Base-by-base conservation (phyloP, 768 basidiomycete genomes). In the Harrya chromipes region DNA sequence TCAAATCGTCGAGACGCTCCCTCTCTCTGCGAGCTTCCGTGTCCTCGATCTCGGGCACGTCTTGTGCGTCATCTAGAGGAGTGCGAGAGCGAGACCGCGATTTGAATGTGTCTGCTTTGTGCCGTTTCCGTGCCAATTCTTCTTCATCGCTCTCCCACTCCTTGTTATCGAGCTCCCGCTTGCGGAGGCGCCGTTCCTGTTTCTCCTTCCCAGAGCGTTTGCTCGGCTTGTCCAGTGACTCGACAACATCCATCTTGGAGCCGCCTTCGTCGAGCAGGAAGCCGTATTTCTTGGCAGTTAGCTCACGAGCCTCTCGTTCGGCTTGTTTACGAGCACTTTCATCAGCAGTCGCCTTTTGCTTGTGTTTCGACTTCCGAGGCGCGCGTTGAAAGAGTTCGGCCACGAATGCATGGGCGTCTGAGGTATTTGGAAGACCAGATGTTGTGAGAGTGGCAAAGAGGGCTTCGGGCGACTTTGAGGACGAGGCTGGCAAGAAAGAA, bases 121-220 rank as follows among this genome's bases (percentile, higher is more conserved):
- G 65, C 50, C 84, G 80, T 64, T 88, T 91, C 65, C 83, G 74
- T 34, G 77, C 72, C 64, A 81, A 73, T 56, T 92, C 90, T 50
- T 94, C 92, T 52, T 90, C 91, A 54, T 92, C 93, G 57, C 89
- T 91, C 66, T 91, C 88, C 92, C 94, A 94, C 51, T 90, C 87
- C 47, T 83, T 85, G 19, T 74, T 80, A 53, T 90, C 87, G 50
- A 83, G 79, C 26, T 94, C 92, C 42, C 92, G 75, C 66, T 94
- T 94, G 56, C 93, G 76, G 34, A 80, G 74, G 53, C 84, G 81
- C 48, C 82, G 76, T 33, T 87, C 85, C 52, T 75, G 80, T 50
- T 82, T 82, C 56, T 77, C 76, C 53, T 72, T 74, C 51, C 67
- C 65, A 53, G 43, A 33, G n/a, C 57, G 56, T 27, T 14, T 54